These are phyloP conservation scores for Cryptococcus jaspeensis DNA, from an alignment of 1,284 basidiomycete species.

Conservation along the genomic window DNA sequence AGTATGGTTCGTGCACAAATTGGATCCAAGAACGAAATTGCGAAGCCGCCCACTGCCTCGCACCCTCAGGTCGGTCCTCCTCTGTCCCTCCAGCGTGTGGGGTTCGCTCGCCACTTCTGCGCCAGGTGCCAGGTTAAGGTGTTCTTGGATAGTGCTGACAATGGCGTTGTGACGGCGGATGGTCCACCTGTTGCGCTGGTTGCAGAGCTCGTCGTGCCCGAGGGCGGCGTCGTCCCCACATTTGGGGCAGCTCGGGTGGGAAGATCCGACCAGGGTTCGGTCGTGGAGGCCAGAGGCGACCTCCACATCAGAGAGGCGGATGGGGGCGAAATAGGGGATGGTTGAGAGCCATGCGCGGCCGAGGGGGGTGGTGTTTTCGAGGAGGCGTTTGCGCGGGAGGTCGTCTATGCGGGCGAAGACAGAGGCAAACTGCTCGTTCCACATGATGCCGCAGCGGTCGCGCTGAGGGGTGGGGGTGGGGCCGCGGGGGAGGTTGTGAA, in stretches of 20 bases:
- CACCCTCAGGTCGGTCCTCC: no score
- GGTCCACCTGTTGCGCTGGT: background rate
- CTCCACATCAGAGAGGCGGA: background rate
- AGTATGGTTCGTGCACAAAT: conserved; percentile 49
- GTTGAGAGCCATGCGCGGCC: background rate
- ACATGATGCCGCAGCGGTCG: background rate
- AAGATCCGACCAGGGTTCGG: no score
- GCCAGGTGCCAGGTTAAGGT: no score
- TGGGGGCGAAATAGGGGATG: background rate
- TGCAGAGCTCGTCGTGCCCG: no score
- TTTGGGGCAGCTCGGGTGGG: no score
- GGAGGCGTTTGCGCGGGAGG: background rate
- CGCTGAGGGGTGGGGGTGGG: background rate
- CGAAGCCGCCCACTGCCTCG: no score
- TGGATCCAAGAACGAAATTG: conserved; percentile 33
- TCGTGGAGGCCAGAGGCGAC: no score
- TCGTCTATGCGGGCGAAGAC: background rate
- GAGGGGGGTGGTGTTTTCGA: background rate
- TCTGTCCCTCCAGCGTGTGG: no score
- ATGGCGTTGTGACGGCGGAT: no score
- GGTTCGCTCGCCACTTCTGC: no score
- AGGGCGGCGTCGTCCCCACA: no score
- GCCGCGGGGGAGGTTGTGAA: background rate
- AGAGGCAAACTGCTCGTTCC: background rate
- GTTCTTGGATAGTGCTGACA: no score